Percentiles rank a stretch among this genome's conserved stretches.
phyloP scores from a whole-genome alignment of 1,284 basidiomycete species.

The Sporisorium iseilematis-ciliati region DNA sequence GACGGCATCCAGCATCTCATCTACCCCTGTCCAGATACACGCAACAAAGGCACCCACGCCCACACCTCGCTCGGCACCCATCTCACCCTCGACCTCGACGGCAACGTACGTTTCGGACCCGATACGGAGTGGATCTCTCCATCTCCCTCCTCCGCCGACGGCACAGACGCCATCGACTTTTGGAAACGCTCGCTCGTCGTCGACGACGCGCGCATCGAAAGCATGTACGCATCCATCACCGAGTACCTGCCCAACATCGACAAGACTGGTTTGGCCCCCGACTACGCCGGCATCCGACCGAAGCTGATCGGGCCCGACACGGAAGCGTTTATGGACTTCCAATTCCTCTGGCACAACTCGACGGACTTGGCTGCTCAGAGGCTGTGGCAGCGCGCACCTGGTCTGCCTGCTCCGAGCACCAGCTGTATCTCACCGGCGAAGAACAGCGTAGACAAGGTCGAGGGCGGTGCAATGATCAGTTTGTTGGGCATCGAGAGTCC shows the following conservation, averaged over 20 bases:
- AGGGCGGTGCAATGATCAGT: slow-evolving; percentile 61
- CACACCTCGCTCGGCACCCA: slow-evolving; percentile 66
- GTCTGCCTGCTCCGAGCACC: slow-evolving; percentile 18
- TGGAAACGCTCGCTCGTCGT: slow-evolving; percentile 52
- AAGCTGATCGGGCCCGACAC: slow-evolving; percentile 81
- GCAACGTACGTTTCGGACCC: slow-evolving; percentile 91
- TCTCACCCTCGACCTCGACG: slow-evolving; percentile 79
- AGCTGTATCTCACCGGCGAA: slow-evolving; percentile 24
- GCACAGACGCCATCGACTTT: slow-evolving; percentile 44
- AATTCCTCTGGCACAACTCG: slow-evolving; percentile 69
- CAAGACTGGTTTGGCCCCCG: slow-evolving; percentile 79
- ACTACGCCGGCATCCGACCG: slow-evolving; percentile 92
- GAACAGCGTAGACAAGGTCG: slow-evolving; percentile 10
- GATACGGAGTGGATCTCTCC: slow-evolving; percentile 85
- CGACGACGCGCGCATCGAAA: slow-evolving; percentile 52
- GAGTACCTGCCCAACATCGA: slow-evolving; percentile 80
- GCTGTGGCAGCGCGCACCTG: slow-evolving; percentile 60
- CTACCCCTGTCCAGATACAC: slow-evolving; percentile 64
- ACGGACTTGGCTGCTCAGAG: slow-evolving; percentile 44
- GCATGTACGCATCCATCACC: slow-evolving; percentile 62
- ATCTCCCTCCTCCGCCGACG: slow-evolving; percentile 10
- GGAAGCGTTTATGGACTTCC: slow-evolving; percentile 85
- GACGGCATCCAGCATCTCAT: slow-evolving; percentile 58
- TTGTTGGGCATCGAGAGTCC: slow-evolving; percentile 75
- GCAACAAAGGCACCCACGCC: slow-evolving; percentile 51